phyloP scores from a whole-genome alignment of 1,139 yeast genomes.

The Groenewaldozyma sp. region DNA sequence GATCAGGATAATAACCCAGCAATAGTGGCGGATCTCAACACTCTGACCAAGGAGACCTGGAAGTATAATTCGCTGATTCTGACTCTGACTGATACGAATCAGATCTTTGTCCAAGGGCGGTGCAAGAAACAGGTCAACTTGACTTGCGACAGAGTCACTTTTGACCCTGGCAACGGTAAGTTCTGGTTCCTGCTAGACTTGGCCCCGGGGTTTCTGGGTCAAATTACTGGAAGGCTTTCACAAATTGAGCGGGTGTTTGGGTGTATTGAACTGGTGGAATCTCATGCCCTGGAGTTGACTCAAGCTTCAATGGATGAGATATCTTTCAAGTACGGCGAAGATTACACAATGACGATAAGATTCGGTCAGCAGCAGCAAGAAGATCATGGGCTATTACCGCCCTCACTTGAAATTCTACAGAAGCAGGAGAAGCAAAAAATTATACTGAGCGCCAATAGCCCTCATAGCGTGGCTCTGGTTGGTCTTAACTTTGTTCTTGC shows the following conservation, averaged over 20 bases:
- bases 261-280: constrained; percentile 22
- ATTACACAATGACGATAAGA: constrained; percentile 15
- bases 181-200: constrained; percentile 16
- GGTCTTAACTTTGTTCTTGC: constrained; percentile 20
- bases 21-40: constrained; percentile 16
- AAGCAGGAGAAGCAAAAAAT: constrained; percentile 6
- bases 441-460: constrained; percentile 16
- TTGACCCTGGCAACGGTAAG: constrained; percentile 19
- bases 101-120: constrained; percentile 21
- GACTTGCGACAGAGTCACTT: constrained; percentile 15
- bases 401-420: constrained; percentile 1
- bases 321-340: constrained; percentile 20
- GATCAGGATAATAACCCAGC: constrained; percentile 15
- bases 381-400: background rate
- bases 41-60: constrained; percentile 19
- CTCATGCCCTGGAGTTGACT: constrained; percentile 18
- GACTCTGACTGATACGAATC: constrained; percentile 6
- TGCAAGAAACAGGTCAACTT: constrained; percentile 15
- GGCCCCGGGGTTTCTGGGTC: constrained; percentile 12
- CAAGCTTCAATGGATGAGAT: constrained; percentile 25
- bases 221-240: constrained; percentile 15
- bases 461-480: constrained; percentile 19
- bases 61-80: constrained; percentile 19
- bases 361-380: constrained; percentile 5
- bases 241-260: constrained; percentile 26